These are phyloP conservation scores for Fusarium solani-melongenae DNA, from an alignment of 2,329 filamentous ascomycete genomes.

Conservation along the genomic window DNA sequence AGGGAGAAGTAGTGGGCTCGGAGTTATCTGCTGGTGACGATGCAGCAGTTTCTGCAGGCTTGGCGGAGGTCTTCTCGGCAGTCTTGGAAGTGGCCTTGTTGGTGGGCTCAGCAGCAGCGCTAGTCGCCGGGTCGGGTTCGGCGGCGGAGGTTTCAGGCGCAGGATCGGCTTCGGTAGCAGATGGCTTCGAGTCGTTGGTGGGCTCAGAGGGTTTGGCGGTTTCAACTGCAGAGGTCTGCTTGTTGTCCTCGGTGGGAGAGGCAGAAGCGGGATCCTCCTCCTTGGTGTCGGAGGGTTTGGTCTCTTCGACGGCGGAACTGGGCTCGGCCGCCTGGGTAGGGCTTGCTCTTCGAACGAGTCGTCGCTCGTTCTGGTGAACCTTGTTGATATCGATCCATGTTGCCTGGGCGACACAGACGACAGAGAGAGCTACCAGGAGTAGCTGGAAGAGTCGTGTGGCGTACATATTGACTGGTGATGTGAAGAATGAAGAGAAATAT, in stretches of 20 bases:
- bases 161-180: conserved; percentile 24
- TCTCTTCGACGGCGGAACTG: not conserved
- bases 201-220: conserved; percentile 17
- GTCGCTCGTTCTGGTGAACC: conserved; percentile 31
- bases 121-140: conserved; percentile 6
- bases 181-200: conserved; percentile 16
- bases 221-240: conserved; percentile 19
- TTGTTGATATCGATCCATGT: conserved; percentile 45
- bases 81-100: conserved; percentile 22
- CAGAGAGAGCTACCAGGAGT: conserved; percentile 61
- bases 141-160: conserved; percentile 10
- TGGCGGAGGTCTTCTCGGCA: conserved; percentile 27
- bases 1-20: conserved; percentile 6
- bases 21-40: conserved; percentile 9
- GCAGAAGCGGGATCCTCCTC: conserved; percentile 11
- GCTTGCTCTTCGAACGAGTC: conserved; percentile 35
- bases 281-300: conserved; percentile 14
- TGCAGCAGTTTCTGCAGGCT: conserved; percentile 14
- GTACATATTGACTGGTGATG: conserved; percentile 55
- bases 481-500: conserved; percentile 1
- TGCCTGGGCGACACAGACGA: conserved; percentile 59
- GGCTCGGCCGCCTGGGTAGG: conserved; percentile 22
- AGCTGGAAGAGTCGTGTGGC: conserved; percentile 57
- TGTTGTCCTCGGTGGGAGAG: conserved; percentile 11
- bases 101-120: conserved; percentile 10